Evolutionary conservation across 805 yeast species (phyloP).

Genomic region (Metschnikowia kofuensis): DNA sequence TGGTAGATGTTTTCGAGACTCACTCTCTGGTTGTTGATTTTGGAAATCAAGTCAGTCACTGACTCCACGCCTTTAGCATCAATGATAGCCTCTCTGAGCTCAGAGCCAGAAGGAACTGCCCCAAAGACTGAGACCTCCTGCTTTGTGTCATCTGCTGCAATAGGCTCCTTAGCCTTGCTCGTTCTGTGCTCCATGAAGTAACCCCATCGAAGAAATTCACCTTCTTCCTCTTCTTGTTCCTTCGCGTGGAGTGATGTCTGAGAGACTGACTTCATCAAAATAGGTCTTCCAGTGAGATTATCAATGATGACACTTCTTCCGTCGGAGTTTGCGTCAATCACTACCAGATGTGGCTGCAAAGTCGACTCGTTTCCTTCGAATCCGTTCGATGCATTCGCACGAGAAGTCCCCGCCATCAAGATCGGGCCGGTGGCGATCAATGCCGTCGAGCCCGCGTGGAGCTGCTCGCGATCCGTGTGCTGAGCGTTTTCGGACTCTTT

Average conservation of each 20-base stretch:
- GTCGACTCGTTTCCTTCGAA: slow-evolving; percentile 21
- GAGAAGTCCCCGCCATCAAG: slow-evolving; percentile 23
- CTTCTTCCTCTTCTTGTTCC: slow-evolving; percentile 86
- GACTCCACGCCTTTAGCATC: slow-evolving; percentile 74
- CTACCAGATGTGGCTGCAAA: slow-evolving; percentile 67
- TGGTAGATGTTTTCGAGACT: slow-evolving; percentile 50
- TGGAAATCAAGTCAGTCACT: slow-evolving; percentile 63
- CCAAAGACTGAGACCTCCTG: slow-evolving; percentile 29
- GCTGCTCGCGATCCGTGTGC: slow-evolving; percentile 23
- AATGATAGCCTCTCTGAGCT: slow-evolving; percentile 58
- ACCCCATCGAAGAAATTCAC: slow-evolving; percentile 87
- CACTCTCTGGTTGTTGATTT: slow-evolving; percentile 54
- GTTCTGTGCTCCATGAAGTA: slow-evolving; percentile 67
- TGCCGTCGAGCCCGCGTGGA: slow-evolving; percentile 50
- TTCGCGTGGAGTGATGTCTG: slow-evolving; percentile 67
- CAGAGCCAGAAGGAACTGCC: slow-evolving; percentile 52
- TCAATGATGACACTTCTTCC: slow-evolving; percentile 57
- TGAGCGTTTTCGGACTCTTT: neutral
- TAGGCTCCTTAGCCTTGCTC: slow-evolving; percentile 18
- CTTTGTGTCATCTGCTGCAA: slow-evolving; percentile 8
- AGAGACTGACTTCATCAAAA: slow-evolving; percentile 59
- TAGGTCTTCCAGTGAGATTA: slow-evolving; percentile 68
- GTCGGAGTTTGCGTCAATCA: slow-evolving; percentile 57
- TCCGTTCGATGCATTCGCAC: neutral
- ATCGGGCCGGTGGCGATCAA: slow-evolving; percentile 53